Conservation (phyloP, 148 eudicot species). For the Rhododendron mucronatum region DNA sequence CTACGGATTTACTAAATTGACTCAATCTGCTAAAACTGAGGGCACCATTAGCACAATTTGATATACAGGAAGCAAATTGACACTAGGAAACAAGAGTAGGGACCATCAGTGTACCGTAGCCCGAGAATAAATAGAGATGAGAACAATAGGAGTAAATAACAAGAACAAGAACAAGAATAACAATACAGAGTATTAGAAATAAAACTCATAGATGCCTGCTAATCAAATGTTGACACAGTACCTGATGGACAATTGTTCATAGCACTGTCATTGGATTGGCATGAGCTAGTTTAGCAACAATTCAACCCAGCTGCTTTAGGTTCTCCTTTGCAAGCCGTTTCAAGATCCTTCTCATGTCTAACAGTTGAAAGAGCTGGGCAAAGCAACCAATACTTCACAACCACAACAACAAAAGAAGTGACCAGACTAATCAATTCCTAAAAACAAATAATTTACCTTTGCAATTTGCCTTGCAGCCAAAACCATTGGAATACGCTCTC, state of each 20-base stretch:
- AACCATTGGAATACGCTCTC: conserved; percentile 88
- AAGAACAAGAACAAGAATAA: neutral
- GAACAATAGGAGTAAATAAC: neutral
- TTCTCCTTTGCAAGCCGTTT: conserved; percentile 98
- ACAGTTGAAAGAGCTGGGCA: conserved; percentile 32
- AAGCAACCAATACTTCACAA: conserved; percentile 4
- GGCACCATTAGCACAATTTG: neutral
- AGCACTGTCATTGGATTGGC: conserved; percentile 98
- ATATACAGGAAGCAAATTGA: neutral
- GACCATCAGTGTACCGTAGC: neutral
- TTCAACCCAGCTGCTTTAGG: conserved; percentile 92
- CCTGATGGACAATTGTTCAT: conserved; percentile 97
- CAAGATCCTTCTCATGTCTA: conserved; percentile 97
- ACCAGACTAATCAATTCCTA: neutral
- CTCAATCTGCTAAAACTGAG: neutral
- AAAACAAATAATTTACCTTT: conserved; percentile 38
- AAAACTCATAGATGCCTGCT: neutral
- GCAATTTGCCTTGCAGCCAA: conserved; percentile 97
- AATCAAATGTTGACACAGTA: conserved; percentile 11
- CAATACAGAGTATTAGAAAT: neutral
- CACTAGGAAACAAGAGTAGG: neutral
- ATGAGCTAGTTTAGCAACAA: conserved; percentile 99
- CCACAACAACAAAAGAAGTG: neutral
- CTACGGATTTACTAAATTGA: neutral
- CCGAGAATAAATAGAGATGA: neutral